phyloP scores from a whole-genome alignment of 768 basidiomycete genomes.

The Podaxis sp. region DNA sequence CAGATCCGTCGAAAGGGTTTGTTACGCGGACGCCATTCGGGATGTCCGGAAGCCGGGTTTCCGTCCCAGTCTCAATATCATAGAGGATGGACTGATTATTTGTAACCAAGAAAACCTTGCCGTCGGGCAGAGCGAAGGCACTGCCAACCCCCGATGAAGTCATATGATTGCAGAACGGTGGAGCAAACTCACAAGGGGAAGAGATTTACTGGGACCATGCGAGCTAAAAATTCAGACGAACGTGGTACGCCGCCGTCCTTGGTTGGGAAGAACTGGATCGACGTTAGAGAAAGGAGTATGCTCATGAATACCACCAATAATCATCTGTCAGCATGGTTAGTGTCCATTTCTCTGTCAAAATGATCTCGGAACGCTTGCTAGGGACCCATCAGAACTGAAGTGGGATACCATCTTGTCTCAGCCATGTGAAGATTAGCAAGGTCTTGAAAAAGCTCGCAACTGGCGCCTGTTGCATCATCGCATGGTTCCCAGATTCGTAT shows the following conservation, averaged over 20 bases:
- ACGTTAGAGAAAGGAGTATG: slow-evolving; percentile 58
- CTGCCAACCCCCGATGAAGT: slow-evolving; percentile 11
- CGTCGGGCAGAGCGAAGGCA: slow-evolving; percentile 33
- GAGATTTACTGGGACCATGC: slow-evolving; percentile 22
- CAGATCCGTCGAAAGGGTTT: slow-evolving; percentile 32
- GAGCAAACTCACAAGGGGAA: slow-evolving; percentile 23
- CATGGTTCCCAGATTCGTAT: slow-evolving; percentile 36
- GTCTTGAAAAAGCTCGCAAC: slow-evolving; percentile 33
- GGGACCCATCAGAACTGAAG: slow-evolving; percentile 28
- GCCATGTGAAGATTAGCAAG: slow-evolving; percentile 28
- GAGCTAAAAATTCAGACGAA: slow-evolving; percentile 22
- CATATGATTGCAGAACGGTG: not conserved
- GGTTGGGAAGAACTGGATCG: slow-evolving; percentile 40
- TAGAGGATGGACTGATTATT: slow-evolving; percentile 33
- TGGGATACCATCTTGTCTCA: slow-evolving; percentile 37
- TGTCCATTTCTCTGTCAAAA: not conserved
- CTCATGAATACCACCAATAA: slow-evolving; percentile 24
- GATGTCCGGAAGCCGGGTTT: slow-evolving; percentile 32
- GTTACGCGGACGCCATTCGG: slow-evolving; percentile 40
- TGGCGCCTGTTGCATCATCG: slow-evolving; percentile 20
- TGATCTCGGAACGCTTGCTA: slow-evolving; percentile 18
- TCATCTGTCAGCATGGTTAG: slow-evolving; percentile 16
- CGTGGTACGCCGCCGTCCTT: slow-evolving; percentile 31
- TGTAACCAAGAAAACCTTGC: slow-evolving; percentile 35
- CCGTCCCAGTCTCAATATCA: slow-evolving; percentile 24